phyloP scores from a whole-genome alignment of 1,284 basidiomycete genomes.

The Ustilago sp. region DNA sequence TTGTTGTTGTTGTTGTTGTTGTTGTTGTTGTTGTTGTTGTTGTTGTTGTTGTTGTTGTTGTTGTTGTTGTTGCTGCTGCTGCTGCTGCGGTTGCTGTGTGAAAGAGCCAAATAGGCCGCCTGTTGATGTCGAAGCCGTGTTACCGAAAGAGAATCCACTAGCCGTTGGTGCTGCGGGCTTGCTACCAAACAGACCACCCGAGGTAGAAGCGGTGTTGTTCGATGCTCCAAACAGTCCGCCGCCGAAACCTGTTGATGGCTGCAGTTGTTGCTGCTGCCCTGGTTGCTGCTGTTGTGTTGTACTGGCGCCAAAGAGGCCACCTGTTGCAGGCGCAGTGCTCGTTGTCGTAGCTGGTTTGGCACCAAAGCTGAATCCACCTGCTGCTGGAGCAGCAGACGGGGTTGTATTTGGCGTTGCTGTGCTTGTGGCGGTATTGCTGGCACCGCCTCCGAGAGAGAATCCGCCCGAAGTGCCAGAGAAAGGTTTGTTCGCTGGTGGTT shows the following conservation, averaged over 20 bases:
- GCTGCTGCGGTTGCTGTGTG: slow-evolving; percentile 24
- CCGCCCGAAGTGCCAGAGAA: slow-evolving; percentile 50
- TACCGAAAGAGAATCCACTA: slow-evolving; percentile 50
- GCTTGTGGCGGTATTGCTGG: slow-evolving; percentile 14
- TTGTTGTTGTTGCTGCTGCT: slow-evolving; percentile 11
- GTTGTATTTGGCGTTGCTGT: slow-evolving; percentile 21
- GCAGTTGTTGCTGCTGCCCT: slow-evolving; percentile 17
- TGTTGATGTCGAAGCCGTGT: slow-evolving; percentile 1
- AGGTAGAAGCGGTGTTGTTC: slow-evolving; percentile 14
- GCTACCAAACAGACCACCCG: slow-evolving; percentile 44
- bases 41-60: slow-evolving; percentile 35
- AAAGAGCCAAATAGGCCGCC: slow-evolving; percentile 27
- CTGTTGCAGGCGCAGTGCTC: slow-evolving; percentile 28
- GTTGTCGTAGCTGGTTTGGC: slow-evolving; percentile 28
- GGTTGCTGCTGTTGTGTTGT: slow-evolving; percentile 17
- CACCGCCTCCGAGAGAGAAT: slow-evolving; percentile 41
- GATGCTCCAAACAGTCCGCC: slow-evolving; percentile 36
- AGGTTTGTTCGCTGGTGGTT: slow-evolving; percentile 49
- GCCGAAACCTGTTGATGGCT: slow-evolving; percentile 26
- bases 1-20: no score
- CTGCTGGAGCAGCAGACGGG: slow-evolving; percentile 22
- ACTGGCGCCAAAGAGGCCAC: slow-evolving; percentile 41
- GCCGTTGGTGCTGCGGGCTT: slow-evolving; percentile 23
- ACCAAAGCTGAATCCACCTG: slow-evolving; percentile 53
- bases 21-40: slow-evolving; percentile 17